Conservation (phyloP, 495 filamentous ascomycete genomes). For the Astrothelium subdiscretum region DNA sequence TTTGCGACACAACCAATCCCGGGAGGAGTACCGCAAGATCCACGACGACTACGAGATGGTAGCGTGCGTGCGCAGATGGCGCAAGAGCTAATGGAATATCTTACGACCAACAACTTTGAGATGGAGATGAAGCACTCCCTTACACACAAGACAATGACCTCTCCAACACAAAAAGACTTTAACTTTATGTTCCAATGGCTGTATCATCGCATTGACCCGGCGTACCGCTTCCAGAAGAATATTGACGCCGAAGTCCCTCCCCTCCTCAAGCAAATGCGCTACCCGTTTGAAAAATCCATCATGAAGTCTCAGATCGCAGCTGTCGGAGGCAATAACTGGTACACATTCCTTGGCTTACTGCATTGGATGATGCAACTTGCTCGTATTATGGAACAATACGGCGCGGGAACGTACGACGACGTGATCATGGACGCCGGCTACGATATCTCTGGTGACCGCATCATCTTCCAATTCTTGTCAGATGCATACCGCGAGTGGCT, state of each 20-base stretch:
- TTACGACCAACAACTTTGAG: conserved; percentile 86
- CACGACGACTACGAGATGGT: conserved; percentile 75
- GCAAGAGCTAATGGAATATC: conserved; percentile 82
- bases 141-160: conserved; percentile 73
- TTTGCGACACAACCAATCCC: conserved; percentile 73
- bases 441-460: conserved; percentile 76
- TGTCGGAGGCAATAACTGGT: conserved; percentile 93
- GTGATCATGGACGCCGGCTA: conserved; percentile 77
- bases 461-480: conserved; percentile 85
- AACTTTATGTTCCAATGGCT: conserved; percentile 95
- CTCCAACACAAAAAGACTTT: conserved; percentile 97
- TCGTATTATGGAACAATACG: conserved; percentile 75
- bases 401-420: conserved; percentile 67
- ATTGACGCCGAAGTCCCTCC: conserved; percentile 91
- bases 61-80: conserved; percentile 65
- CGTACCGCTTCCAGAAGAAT: conserved; percentile 77
- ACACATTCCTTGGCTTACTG: conserved; percentile 79
- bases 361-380: conserved; percentile 99
- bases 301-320: conserved; percentile 90
- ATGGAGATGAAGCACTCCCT: conserved; percentile 91
- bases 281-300: conserved; percentile 87
- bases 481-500: conserved; percentile 90
- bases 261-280: conserved; percentile 81
- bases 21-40: conserved; percentile 72
- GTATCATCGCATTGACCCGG: conserved; percentile 87